Percentiles rank a stretch among this genome's conserved stretches.
These are phyloP conservation scores for Kwoniella shandongensis DNA, from an alignment of 768 basidiomycete genomes.

Conservation along the genomic window DNA sequence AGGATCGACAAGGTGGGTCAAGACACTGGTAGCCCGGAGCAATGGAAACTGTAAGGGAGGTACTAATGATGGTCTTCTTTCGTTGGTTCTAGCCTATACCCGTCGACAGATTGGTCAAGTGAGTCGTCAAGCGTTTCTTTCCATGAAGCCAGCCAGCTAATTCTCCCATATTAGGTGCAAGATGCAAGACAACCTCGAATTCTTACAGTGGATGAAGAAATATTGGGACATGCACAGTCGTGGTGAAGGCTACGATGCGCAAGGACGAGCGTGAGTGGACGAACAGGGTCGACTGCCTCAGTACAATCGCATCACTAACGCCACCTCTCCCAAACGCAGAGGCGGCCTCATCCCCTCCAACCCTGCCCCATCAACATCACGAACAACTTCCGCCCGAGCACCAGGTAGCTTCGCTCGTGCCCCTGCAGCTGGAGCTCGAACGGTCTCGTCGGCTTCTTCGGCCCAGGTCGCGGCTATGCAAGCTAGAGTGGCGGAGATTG, in stretches of 20 bases:
- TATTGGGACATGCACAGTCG: slow-evolving; percentile 93
- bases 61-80: neutral
- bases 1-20: slow-evolving; percentile 86
- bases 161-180: slow-evolving; percentile 61
- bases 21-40: neutral
- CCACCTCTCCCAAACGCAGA: too few species aligned
- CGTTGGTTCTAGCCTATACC: slow-evolving; percentile 70
- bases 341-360: slow-evolving; percentile 7
- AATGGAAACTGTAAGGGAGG: too few species aligned
- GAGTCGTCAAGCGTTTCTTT: slow-evolving; percentile 14
- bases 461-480: slow-evolving; percentile 70
- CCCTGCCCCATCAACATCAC: slow-evolving; percentile 13
- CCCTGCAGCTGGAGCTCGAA: slow-evolving; percentile 10
- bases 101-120: slow-evolving; percentile 91
- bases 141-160: neutral
- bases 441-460: slow-evolving; percentile 45
- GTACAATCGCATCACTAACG: too few species aligned
- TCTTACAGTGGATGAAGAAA: slow-evolving; percentile 93
- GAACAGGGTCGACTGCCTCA: too few species aligned
- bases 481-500: slow-evolving; percentile 77
- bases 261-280: slow-evolving; percentile 70
- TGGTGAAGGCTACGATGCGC: slow-evolving; percentile 83
- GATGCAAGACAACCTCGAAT: slow-evolving; percentile 99
- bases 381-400: slow-evolving; percentile 12
- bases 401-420: slow-evolving; percentile 5